phyloP scores from a whole-genome alignment of 2,329 filamentous ascomycete species.

The Fusarium virguliforme region DNA sequence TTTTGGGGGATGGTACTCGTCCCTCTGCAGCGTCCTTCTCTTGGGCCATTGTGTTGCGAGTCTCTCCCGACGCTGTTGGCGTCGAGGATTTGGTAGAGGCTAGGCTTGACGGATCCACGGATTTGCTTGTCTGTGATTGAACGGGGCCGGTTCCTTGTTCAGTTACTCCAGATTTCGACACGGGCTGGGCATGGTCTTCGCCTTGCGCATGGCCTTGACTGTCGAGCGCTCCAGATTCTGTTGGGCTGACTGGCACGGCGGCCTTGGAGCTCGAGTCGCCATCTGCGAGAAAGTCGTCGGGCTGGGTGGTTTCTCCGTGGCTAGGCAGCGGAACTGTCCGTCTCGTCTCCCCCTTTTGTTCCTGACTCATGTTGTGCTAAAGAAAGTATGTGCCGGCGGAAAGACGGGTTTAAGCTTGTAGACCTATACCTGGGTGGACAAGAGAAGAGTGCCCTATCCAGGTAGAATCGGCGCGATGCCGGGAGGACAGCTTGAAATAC shows the following conservation, averaged over 20 bases:
- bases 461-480: background rate
- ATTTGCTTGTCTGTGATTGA: slow-evolving; percentile 15
- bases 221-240: slow-evolving; percentile 1
- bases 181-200: background rate
- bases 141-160: slow-evolving; percentile 4
- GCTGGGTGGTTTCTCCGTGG: slow-evolving; percentile 19
- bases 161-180: background rate
- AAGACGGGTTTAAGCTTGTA: slow-evolving; percentile 39
- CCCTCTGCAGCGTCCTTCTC: slow-evolving; percentile 19
- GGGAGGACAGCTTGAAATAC: background rate
- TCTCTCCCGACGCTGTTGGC: background rate
- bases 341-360: slow-evolving; percentile 23
- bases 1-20: slow-evolving; percentile 13
- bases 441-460: slow-evolving; percentile 3
- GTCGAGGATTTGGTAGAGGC: background rate
- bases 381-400: slow-evolving; percentile 24
- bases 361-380: slow-evolving; percentile 30
- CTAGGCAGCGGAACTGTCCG: slow-evolving; percentile 28
- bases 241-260: slow-evolving; percentile 1
- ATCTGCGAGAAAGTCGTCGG: slow-evolving; percentile 14
- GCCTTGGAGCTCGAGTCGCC: slow-evolving; percentile 7
- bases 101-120: background rate
- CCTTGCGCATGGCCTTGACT: slow-evolving; percentile 7
- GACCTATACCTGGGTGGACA: slow-evolving; percentile 1
- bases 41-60: slow-evolving; percentile 10